Evolutionary conservation across 2,329 filamentous ascomycete genomes (phyloP).

Genomic region (Nemania bipapillata): DNA sequence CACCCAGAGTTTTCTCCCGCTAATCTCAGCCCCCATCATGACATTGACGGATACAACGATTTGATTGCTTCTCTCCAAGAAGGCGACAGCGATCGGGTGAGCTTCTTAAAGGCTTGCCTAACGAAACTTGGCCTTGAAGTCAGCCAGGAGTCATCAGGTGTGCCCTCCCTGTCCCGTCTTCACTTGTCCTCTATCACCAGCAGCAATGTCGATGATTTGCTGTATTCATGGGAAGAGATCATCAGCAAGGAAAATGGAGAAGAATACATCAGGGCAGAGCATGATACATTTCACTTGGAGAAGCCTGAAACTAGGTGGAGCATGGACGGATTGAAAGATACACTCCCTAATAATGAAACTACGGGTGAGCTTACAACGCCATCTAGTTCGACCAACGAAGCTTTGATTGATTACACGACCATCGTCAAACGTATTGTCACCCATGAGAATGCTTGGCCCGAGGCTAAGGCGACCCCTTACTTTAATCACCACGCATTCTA

Average conservation of each 20-base stretch:
- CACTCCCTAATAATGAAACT: slow-evolving; percentile 58
- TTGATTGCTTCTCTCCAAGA: slow-evolving; percentile 74
- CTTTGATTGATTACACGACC: slow-evolving; percentile 78
- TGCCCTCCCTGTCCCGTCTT: slow-evolving; percentile 82
- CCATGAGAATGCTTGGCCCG: slow-evolving; percentile 75
- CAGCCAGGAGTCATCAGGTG: slow-evolving; percentile 72
- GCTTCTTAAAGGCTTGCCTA: slow-evolving; percentile 83
- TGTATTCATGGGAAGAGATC: slow-evolving; percentile 73
- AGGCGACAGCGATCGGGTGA: slow-evolving; percentile 75
- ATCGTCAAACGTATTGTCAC: slow-evolving; percentile 78
- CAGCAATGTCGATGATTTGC: slow-evolving; percentile 72
- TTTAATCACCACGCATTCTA: slow-evolving; percentile 89
- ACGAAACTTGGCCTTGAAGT: slow-evolving; percentile 83
- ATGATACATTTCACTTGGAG: slow-evolving; percentile 83
- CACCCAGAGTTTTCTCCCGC: slow-evolving; percentile 93
- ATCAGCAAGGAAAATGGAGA: slow-evolving; percentile 73
- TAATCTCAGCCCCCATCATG: slow-evolving; percentile 76
- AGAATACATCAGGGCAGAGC: slow-evolving; percentile 80
- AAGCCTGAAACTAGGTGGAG: slow-evolving; percentile 71
- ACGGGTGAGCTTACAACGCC: slow-evolving; percentile 41
- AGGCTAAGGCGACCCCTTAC: slow-evolving; percentile 78
- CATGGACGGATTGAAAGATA: slow-evolving; percentile 64
- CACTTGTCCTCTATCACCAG: slow-evolving; percentile 79
- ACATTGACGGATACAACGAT: slow-evolving; percentile 74
- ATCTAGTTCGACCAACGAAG: slow-evolving; percentile 57